Evolutionary conservation across 192 early-diverging fungal genomes (phyloP), one percentile per base, ranked within the genome.

Genomic region (Umbelopsis ramanniana): DNA sequence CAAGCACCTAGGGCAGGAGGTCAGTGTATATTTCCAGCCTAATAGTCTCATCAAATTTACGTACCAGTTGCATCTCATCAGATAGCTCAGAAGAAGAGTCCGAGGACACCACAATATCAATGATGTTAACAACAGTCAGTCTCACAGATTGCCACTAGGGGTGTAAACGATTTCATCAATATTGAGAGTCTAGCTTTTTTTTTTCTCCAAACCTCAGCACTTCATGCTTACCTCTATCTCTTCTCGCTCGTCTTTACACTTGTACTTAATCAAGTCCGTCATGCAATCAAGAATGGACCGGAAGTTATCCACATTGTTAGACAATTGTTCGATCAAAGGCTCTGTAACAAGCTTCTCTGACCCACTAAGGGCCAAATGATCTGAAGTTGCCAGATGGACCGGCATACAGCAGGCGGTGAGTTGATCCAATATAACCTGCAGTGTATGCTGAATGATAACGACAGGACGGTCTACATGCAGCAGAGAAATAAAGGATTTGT

Each of bases 371-470:
- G 53, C 10, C 10, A 26, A 23, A 9, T 22, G 10, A 22, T 63
- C 33, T 35, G 33, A 29, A 63, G 29, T 35, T 0, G 17, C 3
- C 15, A 63, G 14, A 63, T 63, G 35, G 10, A 37, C 29, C 3
- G 57, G 33, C 33, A 63, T 63, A 4, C 29, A 37, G 17, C 29
- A 63, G 12, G 57, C 57, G 11, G 5, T 17, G 6, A 63, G 14
- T 37, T 63, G 57, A 63, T 63, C 57, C 15, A 63, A 35, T 37
- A 63, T 37, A 2, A 63, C 57, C n/a, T 63, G 57, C 33, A 63
- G 26, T 0, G 57, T 35, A 15, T 63, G 57, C 33, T 63, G 57
- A 33, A 63, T 63, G 6, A 63, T 37, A 37, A 26, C 4, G 23
- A 37, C 17, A 8, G 57, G 57, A 35, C 57, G 57, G 1, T 29